These are phyloP conservation scores for Eimeria praecox DNA, from an alignment of 169 alveolate genomes.

Conservation along the genomic window DNA sequence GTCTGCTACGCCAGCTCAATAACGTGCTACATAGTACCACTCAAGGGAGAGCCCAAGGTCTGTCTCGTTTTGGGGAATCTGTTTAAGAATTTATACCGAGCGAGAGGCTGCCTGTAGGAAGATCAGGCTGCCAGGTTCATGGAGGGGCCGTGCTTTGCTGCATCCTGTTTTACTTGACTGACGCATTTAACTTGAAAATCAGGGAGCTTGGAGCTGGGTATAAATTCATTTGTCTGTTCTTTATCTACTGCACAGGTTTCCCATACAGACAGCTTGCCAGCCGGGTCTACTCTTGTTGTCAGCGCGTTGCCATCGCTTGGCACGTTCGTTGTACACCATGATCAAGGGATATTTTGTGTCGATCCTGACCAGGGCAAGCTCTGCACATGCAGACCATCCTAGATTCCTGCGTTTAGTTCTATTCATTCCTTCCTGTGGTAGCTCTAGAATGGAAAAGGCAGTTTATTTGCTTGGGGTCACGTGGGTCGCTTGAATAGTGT, in stretches of 20 bases:
- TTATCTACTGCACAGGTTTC: constrained; percentile 19
- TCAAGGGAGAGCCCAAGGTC: constrained; percentile 67
- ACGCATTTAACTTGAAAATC: background rate
- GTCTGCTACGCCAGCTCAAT: constrained; percentile 48
- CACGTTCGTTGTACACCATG: constrained; percentile 72
- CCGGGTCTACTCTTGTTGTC: constrained; percentile 52
- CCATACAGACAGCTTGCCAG: constrained; percentile 60
- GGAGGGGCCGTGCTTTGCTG: background rate
- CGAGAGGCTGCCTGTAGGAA: background rate
- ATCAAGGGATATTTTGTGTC: constrained; percentile 77
- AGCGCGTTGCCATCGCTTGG: constrained; percentile 66
- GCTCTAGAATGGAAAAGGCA: background rate
- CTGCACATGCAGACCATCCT: background rate
- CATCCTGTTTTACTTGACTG: background rate
- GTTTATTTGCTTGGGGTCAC: background rate
- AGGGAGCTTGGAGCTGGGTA: too few species aligned
- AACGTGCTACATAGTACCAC: constrained; percentile 36
- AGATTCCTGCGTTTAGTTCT: background rate
- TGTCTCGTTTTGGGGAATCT: background rate
- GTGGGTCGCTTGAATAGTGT: background rate
- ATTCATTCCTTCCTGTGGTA: background rate
- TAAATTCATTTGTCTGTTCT: background rate
- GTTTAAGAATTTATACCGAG: background rate
- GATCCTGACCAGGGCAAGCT: constrained; percentile 76
- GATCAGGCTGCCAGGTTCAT: background rate